These are phyloP conservation scores for Candida sakaeoensis DNA, from an alignment of 805 yeast species.

Conservation along the genomic window DNA sequence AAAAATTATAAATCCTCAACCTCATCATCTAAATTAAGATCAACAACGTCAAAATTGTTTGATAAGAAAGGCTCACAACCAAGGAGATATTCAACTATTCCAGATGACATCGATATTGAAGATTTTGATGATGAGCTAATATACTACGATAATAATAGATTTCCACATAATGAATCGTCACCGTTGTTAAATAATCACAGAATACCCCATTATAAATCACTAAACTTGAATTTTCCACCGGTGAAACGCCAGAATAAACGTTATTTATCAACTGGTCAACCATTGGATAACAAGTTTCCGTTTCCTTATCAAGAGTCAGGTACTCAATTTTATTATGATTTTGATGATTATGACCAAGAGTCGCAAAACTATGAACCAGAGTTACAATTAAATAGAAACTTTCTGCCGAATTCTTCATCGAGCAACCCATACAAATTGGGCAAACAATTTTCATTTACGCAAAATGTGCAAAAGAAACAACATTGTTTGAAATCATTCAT, in stretches of 20 bases:
- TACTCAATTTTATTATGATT: constrained; percentile 31
- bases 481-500: constrained; percentile 29
- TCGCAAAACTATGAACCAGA: constrained; percentile 13
- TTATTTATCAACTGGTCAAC: constrained; percentile 36
- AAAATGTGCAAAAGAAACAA: constrained; percentile 8
- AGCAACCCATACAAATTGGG: constrained; percentile 6
- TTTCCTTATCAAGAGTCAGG: constrained; percentile 23
- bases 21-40: constrained; percentile 45
- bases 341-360: constrained; percentile 40
- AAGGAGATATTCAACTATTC: constrained; percentile 68
- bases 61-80: constrained; percentile 72
- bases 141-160: constrained; percentile 37
- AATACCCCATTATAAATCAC: constrained; percentile 39
- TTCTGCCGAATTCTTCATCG: constrained; percentile 7
- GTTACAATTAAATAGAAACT: constrained; percentile 11
- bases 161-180: constrained; percentile 22
- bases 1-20: constrained; percentile 29
- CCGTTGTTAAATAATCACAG: constrained; percentile 29
- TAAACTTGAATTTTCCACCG: constrained; percentile 31
- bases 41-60: constrained; percentile 71
- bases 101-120: constrained; percentile 56
- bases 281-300: constrained; percentile 19
- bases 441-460: constrained; percentile 11
- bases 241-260: constrained; percentile 25
- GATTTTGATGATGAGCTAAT: constrained; percentile 52